A percentile compares a stretch with the other conserved stretches of the same genome.
These are phyloP conservation scores for Flaveria linearis DNA, from an alignment of 129 eudicot genomes.

Conservation along the genomic window DNA sequence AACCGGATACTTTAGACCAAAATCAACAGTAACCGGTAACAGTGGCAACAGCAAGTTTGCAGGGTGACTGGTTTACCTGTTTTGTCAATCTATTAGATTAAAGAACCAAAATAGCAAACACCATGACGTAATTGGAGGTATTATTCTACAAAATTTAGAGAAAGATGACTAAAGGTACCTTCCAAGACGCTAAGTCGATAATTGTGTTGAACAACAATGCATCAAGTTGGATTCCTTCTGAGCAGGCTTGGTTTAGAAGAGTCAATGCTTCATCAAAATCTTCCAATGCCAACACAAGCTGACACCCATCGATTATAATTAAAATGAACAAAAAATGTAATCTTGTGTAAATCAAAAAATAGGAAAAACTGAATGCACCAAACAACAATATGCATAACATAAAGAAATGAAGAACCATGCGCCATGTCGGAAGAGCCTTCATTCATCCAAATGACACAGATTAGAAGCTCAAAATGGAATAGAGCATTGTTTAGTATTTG, in stretches of 20 bases:
- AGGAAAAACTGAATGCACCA: not conserved
- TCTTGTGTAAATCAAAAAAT: not conserved
- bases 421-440: not conserved
- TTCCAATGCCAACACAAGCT: conserved; percentile 57
- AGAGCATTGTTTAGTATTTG: not conserved
- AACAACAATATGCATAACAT: not conserved
- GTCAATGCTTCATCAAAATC: conserved; percentile 59
- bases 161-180: conserved; percentile 31
- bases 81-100: too few species aligned
- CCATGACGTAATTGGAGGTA: too few species aligned
- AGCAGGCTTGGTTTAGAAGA: conserved; percentile 55
- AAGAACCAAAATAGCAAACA: too few species aligned
- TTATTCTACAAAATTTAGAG: too few species aligned
- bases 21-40: too few species aligned
- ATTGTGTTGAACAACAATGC: conserved; percentile 61
- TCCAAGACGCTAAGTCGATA: conserved; percentile 44
- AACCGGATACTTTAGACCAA: too few species aligned
- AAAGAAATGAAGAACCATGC: not conserved
- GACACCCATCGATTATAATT: conserved; percentile 12
- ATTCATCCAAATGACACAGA: not conserved
- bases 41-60: too few species aligned
- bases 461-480: not conserved
- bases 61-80: too few species aligned
- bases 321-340: not conserved
- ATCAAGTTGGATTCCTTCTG: conserved; percentile 65